Evolutionary conservation across 2,329 filamentous ascomycete genomes (phyloP), one percentile per base, ranked within the genome.

Genomic region (Alternaria brassicae): DNA sequence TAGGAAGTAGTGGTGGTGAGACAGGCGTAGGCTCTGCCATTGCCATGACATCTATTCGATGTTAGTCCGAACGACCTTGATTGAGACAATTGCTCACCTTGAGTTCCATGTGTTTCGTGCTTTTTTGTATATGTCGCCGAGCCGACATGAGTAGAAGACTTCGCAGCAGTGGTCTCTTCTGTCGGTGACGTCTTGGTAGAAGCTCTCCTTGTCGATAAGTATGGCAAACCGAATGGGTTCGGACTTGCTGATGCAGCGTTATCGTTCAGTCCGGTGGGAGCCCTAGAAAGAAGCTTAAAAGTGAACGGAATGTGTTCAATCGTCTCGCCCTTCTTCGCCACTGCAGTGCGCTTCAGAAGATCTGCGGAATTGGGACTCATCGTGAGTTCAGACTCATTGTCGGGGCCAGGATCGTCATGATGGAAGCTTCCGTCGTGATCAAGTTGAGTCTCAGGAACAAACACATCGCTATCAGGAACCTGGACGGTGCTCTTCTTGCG

Each of bases 361-460:
- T 49, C 61, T 6, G 21, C 39, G 17, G 42, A 39, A 3, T 45
- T 41, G 3, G 61, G 59, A 44, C 59, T 65, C 12, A 57, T 37
- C 17, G 28, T 15, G 19, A 19, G 36, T 9, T 58, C 37, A 4
- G 50, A 40, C 19, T 53, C 37, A 23, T 41, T 27, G 3, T 50
- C 48, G 13, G 12, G 15, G 15, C 15, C 17, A 25, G 12, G 51
- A 23, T 37, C 30, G 25, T n/a, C 10, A n/a, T 25, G 25, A 21
- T 17, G 5, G n/a, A 32, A 28, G 15, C 27, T 12, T 15, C 27
- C 30, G 13, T 41, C 34, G 10, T 54, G 21, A n/a, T 58, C 61
- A 9, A 56, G 37, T 37, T 73, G 72, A 7, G 68, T 72, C 32
- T 72, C 67, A 5, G 60, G 58, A n/a, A 69, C 45, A 3, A 57